A percentile compares a stretch with the other conserved stretches of the same genome.
These are phyloP conservation scores for Plantago coronopus DNA, from an alignment of 305 asterid species.

Conservation along the genomic window DNA sequence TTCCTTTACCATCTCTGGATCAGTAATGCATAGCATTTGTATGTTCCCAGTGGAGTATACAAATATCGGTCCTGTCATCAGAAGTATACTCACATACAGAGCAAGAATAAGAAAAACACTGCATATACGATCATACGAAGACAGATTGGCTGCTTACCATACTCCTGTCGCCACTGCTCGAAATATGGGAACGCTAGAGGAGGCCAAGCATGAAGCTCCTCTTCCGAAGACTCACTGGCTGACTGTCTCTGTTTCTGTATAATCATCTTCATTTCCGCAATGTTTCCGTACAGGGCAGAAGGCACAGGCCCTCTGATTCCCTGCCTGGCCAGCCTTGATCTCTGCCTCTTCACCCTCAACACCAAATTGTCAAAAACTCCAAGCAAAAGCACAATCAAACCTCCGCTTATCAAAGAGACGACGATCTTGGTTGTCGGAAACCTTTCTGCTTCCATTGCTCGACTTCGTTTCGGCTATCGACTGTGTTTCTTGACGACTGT, in stretches of 20 bases:
- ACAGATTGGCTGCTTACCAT: constrained; percentile 32
- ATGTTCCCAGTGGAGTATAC: constrained; percentile 62
- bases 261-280: constrained; percentile 47
- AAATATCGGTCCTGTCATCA: constrained; percentile 47
- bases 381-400: constrained; percentile 18
- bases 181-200: constrained; percentile 46
- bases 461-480: too few species aligned
- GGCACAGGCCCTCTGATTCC: constrained; percentile 61
- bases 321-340: constrained; percentile 47
- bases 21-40: constrained; percentile 48
- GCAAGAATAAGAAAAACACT: too few species aligned
- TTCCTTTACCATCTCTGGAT: constrained; percentile 54
- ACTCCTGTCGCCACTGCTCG: constrained; percentile 49
- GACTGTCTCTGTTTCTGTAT: constrained; percentile 22
- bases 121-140: too few species aligned
- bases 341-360: constrained; percentile 35
- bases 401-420: constrained; percentile 30
- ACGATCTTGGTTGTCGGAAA: constrained; percentile 22
- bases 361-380: constrained; percentile 18
- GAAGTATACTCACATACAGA: too few species aligned
- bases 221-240: constrained; percentile 4
- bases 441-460: constrained; percentile 17
- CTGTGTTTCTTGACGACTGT: too few species aligned
- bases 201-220: constrained; percentile 44
- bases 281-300: constrained; percentile 48